Conservation (phyloP, 106 monocot species). For the Chionographis japonica region DNA sequence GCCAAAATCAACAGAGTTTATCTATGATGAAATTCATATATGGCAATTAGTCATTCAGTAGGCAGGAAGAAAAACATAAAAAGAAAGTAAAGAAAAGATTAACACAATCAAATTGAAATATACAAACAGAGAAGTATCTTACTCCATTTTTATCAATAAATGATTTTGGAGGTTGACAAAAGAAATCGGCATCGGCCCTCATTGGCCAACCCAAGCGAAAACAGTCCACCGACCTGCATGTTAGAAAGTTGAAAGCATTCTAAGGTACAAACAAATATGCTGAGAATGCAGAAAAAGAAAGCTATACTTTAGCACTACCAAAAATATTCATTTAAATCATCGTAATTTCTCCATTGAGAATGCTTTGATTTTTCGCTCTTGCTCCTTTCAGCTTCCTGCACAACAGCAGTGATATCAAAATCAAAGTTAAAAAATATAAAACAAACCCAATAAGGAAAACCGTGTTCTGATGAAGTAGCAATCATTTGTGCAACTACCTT, state of each 20-base stretch:
- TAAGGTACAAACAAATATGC: background rate
- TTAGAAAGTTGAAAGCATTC: background rate
- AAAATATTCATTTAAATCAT: slow-evolving; percentile 87
- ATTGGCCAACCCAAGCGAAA: slow-evolving; percentile 84
- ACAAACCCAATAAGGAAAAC: background rate
- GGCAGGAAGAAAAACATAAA: too few species aligned
- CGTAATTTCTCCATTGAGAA: slow-evolving; percentile 90
- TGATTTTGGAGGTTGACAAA: slow-evolving; percentile 25
- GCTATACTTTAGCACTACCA: slow-evolving; percentile 32
- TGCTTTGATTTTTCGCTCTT: slow-evolving; percentile 66
- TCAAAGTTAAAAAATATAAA: background rate
- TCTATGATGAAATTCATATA: too few species aligned
- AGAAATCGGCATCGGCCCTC: slow-evolving; percentile 73
- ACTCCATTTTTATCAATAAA: slow-evolving; percentile 40
- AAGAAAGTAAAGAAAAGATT: background rate
- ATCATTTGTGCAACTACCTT: slow-evolving; percentile 22
- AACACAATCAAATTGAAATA: background rate
- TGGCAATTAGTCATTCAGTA: too few species aligned
- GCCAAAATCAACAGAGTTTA: too few species aligned
- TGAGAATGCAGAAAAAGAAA: background rate
- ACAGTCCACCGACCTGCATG: slow-evolving; percentile 54
- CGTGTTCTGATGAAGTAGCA: background rate
- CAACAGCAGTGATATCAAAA: background rate
- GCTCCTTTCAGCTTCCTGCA: slow-evolving; percentile 81
- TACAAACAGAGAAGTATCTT: slow-evolving; percentile 12